Conservation (phyloP, 164 flowering plant species). For the grape (Vitis vinifera) region ASM3070453v1 NC_081807.1:49001-49500, state of each 20-base stretch:
- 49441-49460: conserved; percentile 76
- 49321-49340: conserved; percentile 39
- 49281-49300: conserved; percentile 33
- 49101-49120: conserved; percentile 41
- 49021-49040: conserved; percentile 84
- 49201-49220: conserved; percentile 36
- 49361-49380: conserved; percentile 55
- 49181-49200: conserved; percentile 32
- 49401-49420: conserved; percentile 43
- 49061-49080: conserved; percentile 68
- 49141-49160: conserved; percentile 36
- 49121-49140: conserved; percentile 42
- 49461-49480: conserved; percentile 99
- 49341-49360: conserved; percentile 38
- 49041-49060: conserved; percentile 57
- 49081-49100: conserved; percentile 51
- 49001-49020: conserved; percentile 77
- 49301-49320: conserved; percentile 34
- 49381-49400: conserved; percentile 30
- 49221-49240: conserved; percentile 25
- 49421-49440: conserved; percentile 76
- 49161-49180: conserved; percentile 32
- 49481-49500: conserved; percentile 98
- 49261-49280: conserved; percentile 49
- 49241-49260: conserved; percentile 19